Evolutionary conservation across 768 basidiomycete genomes (phyloP), one percentile per base, ranked within the genome.

Genomic region (Panus rudis): DNA sequence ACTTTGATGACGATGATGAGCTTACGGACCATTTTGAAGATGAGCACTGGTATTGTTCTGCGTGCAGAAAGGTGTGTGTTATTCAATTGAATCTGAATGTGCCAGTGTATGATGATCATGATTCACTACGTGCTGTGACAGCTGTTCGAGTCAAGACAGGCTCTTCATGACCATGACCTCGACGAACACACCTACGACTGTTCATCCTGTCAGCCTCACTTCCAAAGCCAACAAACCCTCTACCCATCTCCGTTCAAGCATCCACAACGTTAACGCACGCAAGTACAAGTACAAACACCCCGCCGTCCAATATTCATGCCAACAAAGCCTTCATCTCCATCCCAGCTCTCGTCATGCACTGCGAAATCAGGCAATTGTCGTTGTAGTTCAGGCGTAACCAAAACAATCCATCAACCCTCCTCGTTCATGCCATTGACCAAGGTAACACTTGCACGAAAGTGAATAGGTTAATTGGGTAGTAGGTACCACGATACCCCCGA

Each of bases 351-450:
- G 53, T 76, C 24, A 69, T 74, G 22, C 84, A 86, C 57, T 68
- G 83, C 54, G 84, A n/a, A 86, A 53, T 63, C 68, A 10, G 82
- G 81, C 1, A 48, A 54, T 3, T 84, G 84, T 55, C 39, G 48
- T 19, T 81, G 80, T 0, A 71, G 76, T 10, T 74, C 31, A 56
- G 56, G 26, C 69, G 71, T 43, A 53, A 56, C 27, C 42, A 61
- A 37, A 48, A 68, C 43, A 67, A 78, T n/a, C n/a, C n/a, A n/a
- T n/a, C n/a, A n/a, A n/a, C n/a, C 60, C 57, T 52, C 30, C 61
- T 55, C 44, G 63, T 79, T 37, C 66, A 62, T 35, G 24, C 64
- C 39, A 42, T 64, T 38, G 81, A 84, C 55, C 64, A 48, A 3
- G 41, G 56, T 35, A 66, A 75, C 42, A 22, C 73, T 47, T 70